Conservation (phyloP, 75 land plant genomes). For the Chamaecyparis obtusa region DNA sequence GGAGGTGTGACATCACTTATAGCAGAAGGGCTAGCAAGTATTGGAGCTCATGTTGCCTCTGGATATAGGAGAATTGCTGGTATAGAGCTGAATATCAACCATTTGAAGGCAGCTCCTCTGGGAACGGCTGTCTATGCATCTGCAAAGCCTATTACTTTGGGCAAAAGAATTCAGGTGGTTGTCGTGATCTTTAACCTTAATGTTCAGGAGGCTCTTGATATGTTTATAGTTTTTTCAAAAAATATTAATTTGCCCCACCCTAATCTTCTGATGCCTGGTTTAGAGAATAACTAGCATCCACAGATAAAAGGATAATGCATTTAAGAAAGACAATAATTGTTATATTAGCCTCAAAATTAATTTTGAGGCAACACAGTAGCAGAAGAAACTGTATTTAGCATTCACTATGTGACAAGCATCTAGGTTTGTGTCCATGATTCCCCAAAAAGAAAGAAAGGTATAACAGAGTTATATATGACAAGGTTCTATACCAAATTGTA, state of each 20-base stretch:
- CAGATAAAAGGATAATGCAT: neutral
- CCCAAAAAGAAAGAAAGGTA: neutral
- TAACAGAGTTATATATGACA: neutral
- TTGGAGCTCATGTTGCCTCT: slow-evolving; percentile 41
- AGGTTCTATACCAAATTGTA: neutral
- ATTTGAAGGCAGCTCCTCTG: slow-evolving; percentile 30
- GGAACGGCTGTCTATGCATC: slow-evolving; percentile 32
- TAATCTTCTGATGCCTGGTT: neutral
- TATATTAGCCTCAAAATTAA: neutral
- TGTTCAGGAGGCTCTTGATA: neutral
- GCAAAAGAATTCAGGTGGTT: slow-evolving; percentile 41
- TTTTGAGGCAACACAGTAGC: slow-evolving; percentile 4
- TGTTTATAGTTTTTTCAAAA: neutral
- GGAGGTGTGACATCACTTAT: slow-evolving; percentile 50
- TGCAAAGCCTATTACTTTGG: slow-evolving; percentile 32
- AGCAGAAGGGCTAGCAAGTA: slow-evolving; percentile 49
- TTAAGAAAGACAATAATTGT: neutral
- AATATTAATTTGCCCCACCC: neutral
- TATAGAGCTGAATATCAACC: slow-evolving; percentile 45
- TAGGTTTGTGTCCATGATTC: neutral
- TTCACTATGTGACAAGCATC: neutral
- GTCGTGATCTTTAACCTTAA: neutral
- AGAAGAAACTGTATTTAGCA: neutral
- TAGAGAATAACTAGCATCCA: neutral
- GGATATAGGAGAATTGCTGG: slow-evolving; percentile 49